Evolutionary conservation across 345 rosid species (phyloP).

Genomic region (Eucalyptus marginata): DNA sequence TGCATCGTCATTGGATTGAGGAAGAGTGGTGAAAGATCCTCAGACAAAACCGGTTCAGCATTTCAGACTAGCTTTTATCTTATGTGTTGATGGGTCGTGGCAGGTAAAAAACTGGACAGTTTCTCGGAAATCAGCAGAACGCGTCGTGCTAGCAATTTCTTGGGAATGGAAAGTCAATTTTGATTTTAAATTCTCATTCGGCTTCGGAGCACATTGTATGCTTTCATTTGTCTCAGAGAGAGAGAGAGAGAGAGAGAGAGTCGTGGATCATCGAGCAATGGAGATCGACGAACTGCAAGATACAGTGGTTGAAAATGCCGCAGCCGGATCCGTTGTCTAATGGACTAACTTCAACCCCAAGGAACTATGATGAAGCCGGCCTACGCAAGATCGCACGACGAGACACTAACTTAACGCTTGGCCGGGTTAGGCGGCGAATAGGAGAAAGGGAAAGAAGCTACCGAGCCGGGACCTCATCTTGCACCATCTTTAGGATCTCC

Average conservation of each 20-base stretch:
- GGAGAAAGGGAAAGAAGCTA: neutral
- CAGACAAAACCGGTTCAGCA: neutral
- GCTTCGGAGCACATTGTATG: conserved; percentile 1
- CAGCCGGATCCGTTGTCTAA: neutral
- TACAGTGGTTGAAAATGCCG: neutral
- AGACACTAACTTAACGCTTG: neutral
- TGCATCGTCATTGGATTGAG: neutral
- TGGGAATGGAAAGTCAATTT: neutral
- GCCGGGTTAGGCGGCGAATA: neutral
- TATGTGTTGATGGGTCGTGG: neutral
- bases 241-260: neutral
- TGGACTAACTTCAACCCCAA: neutral
- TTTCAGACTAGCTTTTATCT: neutral
- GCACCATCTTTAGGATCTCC: neutral
- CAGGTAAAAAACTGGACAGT: neutral
- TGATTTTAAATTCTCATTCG: neutral
- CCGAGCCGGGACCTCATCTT: neutral
- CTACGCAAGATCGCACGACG: neutral
- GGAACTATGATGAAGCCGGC: neutral
- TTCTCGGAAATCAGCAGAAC: neutral
- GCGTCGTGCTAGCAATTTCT: neutral
- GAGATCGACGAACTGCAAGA: neutral
- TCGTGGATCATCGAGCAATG: neutral
- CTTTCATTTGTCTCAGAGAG: conserved; percentile 8
- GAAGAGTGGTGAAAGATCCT: neutral